These are phyloP conservation scores for Vaccinium vitisidaea DNA, from an alignment of 148 eudicot genomes.

Conservation along the genomic window DNA sequence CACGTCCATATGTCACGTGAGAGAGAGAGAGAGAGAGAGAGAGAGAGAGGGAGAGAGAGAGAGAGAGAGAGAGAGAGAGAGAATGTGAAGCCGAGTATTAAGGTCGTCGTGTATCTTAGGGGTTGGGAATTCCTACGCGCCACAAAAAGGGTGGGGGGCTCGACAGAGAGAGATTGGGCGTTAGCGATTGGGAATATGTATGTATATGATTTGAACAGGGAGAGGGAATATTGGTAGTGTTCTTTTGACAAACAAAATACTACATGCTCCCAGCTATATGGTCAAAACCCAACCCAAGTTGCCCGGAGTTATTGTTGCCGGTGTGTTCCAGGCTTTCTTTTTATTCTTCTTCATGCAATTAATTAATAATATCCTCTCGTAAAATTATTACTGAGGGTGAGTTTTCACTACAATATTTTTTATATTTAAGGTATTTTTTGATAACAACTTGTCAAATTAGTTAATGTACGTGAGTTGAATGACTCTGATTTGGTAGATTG, in stretches of 20 bases:
- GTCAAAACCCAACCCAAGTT: neutral
- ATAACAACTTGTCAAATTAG: too few relatives aligned
- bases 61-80: too few relatives aligned
- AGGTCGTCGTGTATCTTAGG: constrained; percentile 17
- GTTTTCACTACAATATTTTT: too few relatives aligned
- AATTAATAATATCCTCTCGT: neutral
- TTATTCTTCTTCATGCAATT: neutral
- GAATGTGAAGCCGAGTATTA: constrained; percentile 42
- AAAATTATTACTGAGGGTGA: too few relatives aligned
- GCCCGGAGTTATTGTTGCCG: neutral
- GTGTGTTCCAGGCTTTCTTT: neutral
- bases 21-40: too few relatives aligned
- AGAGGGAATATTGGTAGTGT: constrained; percentile 65
- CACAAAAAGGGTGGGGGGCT: constrained; percentile 25
- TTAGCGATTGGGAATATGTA: constrained; percentile 25
- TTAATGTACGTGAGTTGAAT: too few relatives aligned
- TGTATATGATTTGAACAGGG: constrained; percentile 43
- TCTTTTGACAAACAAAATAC: neutral
- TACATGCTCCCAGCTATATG: neutral
- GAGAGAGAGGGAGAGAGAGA: too few relatives aligned
- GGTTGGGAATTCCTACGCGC: constrained; percentile 22
- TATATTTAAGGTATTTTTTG: too few relatives aligned
- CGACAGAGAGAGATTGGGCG: constrained; percentile 15
- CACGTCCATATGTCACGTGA: constrained; percentile 34
- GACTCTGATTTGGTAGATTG: too few relatives aligned